A percentile compares a stretch with the other conserved stretches of the same genome.
Conservation (phyloP, 2,329 filamentous ascomycete species). For the Polytolypa hystricis region DNA sequence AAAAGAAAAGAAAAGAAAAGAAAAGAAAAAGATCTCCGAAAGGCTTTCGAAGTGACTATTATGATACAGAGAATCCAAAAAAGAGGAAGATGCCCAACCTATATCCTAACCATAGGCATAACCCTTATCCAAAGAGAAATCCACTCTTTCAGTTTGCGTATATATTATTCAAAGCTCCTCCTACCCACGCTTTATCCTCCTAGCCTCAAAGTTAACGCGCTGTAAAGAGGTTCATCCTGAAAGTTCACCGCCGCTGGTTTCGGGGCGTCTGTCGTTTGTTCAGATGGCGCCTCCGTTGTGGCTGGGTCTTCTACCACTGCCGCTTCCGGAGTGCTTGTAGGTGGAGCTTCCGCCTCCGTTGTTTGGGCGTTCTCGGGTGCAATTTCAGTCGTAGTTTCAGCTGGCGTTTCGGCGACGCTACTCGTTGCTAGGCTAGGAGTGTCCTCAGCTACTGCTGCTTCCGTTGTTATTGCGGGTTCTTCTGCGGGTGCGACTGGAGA, state of each 20-base stretch:
- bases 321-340: not conserved
- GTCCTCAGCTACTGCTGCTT: not conserved
- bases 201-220: slow-evolving; percentile 5
- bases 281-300: not conserved
- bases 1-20: too few relatives aligned
- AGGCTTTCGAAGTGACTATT: too few relatives aligned
- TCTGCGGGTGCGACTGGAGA: not conserved
- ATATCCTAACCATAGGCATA: too few relatives aligned
- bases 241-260: not conserved
- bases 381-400: not conserved
- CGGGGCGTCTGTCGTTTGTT: not conserved
- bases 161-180: not conserved
- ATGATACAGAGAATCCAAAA: too few relatives aligned
- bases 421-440: not conserved
- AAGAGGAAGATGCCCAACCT: too few relatives aligned
- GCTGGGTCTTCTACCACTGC: not conserved
- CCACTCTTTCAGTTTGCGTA: not conserved
- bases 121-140: too few relatives aligned
- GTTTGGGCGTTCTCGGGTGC: not conserved
- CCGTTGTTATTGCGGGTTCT: not conserved
- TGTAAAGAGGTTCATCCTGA: too few relatives aligned
- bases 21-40: slow-evolving; percentile 1
- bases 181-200: slow-evolving; percentile 2
- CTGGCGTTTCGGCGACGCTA: too few relatives aligned
- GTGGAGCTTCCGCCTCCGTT: not conserved